Evolutionary conservation across 805 yeast species (phyloP).

Genomic region (Pichia nakasei): DNA sequence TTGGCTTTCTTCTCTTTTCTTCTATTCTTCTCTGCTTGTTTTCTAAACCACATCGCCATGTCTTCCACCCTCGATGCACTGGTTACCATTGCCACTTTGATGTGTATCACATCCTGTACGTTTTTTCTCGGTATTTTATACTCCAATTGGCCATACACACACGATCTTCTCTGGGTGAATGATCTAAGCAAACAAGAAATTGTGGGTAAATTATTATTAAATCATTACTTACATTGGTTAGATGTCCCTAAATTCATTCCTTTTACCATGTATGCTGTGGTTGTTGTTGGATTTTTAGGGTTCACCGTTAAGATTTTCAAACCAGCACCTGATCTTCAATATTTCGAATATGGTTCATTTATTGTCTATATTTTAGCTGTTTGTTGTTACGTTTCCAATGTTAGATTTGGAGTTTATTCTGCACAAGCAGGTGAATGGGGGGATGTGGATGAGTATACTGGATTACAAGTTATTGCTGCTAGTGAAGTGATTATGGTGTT

Average conservation of each 20-base stretch:
- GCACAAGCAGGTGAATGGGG: conserved; percentile 80
- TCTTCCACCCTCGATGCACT: conserved; percentile 22
- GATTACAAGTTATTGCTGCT: conserved; percentile 87
- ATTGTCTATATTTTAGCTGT: conserved; percentile 63
- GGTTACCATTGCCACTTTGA: conserved; percentile 26
- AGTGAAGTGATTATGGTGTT: conserved; percentile 69
- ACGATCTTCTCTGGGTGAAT: conserved; percentile 60
- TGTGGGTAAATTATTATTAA: conserved; percentile 34
- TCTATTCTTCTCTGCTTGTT: not conserved
- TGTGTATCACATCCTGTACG: conserved; percentile 39
- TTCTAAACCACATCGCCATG: conserved; percentile 9
- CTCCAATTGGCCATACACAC: conserved; percentile 77
- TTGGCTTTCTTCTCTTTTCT: no score
- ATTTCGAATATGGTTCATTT: conserved; percentile 85
- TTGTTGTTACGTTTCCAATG: conserved; percentile 77
- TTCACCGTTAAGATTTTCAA: conserved; percentile 69
- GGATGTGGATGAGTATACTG: conserved; percentile 79
- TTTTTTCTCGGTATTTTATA: conserved; percentile 75
- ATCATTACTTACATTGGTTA: conserved; percentile 73
- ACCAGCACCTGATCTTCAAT: conserved; percentile 77
- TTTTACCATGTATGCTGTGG: conserved; percentile 53
- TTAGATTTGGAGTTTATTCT: conserved; percentile 69
- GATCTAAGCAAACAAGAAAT: conserved; percentile 44
- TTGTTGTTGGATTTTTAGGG: conserved; percentile 62
- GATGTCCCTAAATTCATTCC: conserved; percentile 49